Percentiles rank a stretch among this genome's conserved stretches.
Conservation (phyloP, 192 early-diverging fungal species). For the Podila epigama region DNA sequence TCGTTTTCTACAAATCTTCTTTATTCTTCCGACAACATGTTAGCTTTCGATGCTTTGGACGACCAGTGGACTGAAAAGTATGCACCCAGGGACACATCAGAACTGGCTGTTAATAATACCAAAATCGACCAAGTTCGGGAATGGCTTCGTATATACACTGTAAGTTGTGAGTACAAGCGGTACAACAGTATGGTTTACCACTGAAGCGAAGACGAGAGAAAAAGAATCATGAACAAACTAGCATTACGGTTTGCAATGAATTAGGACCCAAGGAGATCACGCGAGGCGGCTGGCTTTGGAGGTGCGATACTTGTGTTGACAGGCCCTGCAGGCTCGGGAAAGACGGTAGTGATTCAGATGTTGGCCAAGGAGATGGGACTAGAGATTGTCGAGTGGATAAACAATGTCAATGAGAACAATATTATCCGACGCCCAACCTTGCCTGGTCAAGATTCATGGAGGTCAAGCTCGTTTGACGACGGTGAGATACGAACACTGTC, state of each 20-base stretch:
- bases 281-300: conserved; percentile 12
- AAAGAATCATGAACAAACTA: too few relatives aligned
- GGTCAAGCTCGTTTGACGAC: conserved; percentile 20
- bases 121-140: conserved; percentile 61
- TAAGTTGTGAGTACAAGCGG: conserved; percentile 1
- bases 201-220: too few relatives aligned
- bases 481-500: neutral
- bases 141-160: conserved; percentile 58
- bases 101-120: conserved; percentile 59
- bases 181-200: too few relatives aligned
- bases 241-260: neutral
- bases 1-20: neutral
- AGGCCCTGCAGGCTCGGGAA: conserved; percentile 72
- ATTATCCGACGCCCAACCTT: conserved; percentile 16
- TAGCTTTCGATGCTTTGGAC: neutral
- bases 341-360: conserved; percentile 65
- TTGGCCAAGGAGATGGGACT: conserved; percentile 60
- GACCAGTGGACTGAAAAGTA: conserved; percentile 43
- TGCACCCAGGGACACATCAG: conserved; percentile 28
- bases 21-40: too few relatives aligned
- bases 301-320: conserved; percentile 60
- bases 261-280: neutral
- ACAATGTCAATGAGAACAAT: conserved; percentile 54
- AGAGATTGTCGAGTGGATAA: conserved; percentile 70
- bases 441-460: conserved; percentile 16